Base-by-base conservation (phyloP, 139 green algal species). In the Coelastrella sp. region DNA sequence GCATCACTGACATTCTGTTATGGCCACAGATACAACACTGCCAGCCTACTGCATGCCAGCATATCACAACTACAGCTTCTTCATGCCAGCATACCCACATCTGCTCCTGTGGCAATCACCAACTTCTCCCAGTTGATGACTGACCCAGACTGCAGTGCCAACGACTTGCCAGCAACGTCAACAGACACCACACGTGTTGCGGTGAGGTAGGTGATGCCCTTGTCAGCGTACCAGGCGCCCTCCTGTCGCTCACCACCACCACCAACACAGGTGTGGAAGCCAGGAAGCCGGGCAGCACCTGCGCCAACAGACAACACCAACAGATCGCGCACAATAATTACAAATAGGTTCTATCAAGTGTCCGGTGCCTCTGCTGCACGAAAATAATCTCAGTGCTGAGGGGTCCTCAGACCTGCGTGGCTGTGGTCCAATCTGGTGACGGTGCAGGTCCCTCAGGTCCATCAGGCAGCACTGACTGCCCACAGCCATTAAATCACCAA, bases 261-360 rank as follows among this genome's bases (percentile, higher is more conserved):
- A 20, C 97, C 97, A 6, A 99, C 97, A 86, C 91, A 96, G 0
- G 97, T 97, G 95, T 99, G 97, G 93, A 99, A 99, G 56, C 97
- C 97, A 19, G 97, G 97, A 27, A 99, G 92, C 14, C 96, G 87
- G 8, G 97, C 95, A 25, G 95, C 87, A 27, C 91, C 95, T 96
- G 90, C 49, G 84, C 75, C 11, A 17, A 22, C 6, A 58, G 57
- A 17, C 10, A 27, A 58, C 24, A 60, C 27, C 25, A 82, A 49
- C 35, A 49, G 35, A 49, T 49, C 35, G 35, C 35, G 1, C 35
- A 49, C 35, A 49, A 49, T 49, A 49, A 5, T 3, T 5, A 49
- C 35, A 49, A 3, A 49, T 49, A 49, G 35, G 35, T 49, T 49
- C 3, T 49, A 49, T 5, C 35, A 49, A 49, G 35, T 49, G 35